A percentile compares a stretch with the other conserved stretches of the same genome.
Evolutionary conservation across 768 basidiomycete genomes (phyloP).

Genomic region (Termitomyces sp.): DNA sequence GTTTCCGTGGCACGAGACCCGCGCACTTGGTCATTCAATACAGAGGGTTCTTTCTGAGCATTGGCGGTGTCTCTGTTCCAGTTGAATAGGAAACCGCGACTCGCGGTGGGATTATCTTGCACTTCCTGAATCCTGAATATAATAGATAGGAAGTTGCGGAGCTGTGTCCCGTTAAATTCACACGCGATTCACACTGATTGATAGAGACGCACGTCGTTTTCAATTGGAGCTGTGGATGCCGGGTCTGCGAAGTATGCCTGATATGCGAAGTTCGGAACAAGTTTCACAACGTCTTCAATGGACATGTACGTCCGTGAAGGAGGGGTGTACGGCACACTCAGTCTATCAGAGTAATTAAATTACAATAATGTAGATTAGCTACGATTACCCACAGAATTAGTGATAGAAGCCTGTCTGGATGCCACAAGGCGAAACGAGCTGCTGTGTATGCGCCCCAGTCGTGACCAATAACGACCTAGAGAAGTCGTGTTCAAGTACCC

Average conservation of each 20-base stretch:
- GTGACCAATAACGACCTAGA: constrained; percentile 64
- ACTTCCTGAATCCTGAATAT: constrained; percentile 18
- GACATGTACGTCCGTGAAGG: constrained; percentile 44
- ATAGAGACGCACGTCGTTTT: constrained; percentile 41
- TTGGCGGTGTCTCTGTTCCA: constrained; percentile 14
- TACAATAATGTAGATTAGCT: background rate
- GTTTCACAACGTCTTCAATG: constrained; percentile 43
- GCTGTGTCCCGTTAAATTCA: constrained; percentile 19
- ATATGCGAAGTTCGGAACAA: constrained; percentile 56
- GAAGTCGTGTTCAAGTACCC: background rate
- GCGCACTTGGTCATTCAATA: constrained; percentile 23
- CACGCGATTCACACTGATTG: constrained; percentile 33
- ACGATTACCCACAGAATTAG: constrained; percentile 48
- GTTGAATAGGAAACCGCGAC: constrained; percentile 21
- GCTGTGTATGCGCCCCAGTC: constrained; percentile 74
- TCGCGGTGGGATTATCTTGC: constrained; percentile 14
- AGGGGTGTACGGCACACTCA: constrained; percentile 65
- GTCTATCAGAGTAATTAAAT: constrained; percentile 26
- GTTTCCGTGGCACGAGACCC: background rate
- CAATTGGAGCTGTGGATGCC: constrained; percentile 47
- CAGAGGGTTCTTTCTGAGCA: constrained; percentile 9
- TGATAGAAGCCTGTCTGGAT: constrained; percentile 56
- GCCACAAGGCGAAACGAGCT: constrained; percentile 65
- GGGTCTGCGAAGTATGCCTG: constrained; percentile 60
- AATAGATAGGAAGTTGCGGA: constrained; percentile 29